Percentiles rank a stretch among this genome's conserved stretches.
Conservation (phyloP, 164 flowering plant genomes). For the Aristolochia contorta region DNA sequence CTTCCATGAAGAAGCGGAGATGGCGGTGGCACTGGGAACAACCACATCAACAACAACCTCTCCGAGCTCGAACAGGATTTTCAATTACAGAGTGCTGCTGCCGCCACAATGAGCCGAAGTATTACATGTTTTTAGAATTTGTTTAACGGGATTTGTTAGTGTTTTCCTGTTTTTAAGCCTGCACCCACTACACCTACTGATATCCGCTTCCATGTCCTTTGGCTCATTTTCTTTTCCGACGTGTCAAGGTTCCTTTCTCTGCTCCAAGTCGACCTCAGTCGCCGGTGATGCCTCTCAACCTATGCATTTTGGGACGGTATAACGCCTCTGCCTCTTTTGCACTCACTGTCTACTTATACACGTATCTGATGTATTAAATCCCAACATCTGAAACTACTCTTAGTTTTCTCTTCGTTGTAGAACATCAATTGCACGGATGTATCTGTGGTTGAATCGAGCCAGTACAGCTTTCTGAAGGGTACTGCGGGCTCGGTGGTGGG, state of each 20-base stretch:
- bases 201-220: neutral
- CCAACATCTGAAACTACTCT: neutral
- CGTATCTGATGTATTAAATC: no score
- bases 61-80: constrained; percentile 3
- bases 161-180: neutral
- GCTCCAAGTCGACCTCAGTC: neutral
- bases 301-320: constrained; percentile 5
- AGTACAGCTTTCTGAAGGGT: neutral
- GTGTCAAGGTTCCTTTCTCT: constrained; percentile 1
- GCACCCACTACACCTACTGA: neutral
- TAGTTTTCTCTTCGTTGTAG: neutral
- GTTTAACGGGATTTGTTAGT: no score
- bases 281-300: constrained; percentile 4
- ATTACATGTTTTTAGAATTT: neutral
- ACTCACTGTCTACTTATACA: neutral
- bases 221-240: neutral
- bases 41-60: neutral
- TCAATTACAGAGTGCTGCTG: neutral
- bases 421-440: constrained; percentile 1
- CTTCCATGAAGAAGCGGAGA: neutral
- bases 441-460: neutral
- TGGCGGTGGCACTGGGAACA: neutral
- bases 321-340: neutral
- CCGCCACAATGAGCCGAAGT: neutral
- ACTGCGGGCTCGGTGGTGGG: constrained; percentile 17